Evolutionary conservation across 2,329 filamentous ascomycete genomes (phyloP), one percentile per base, ranked within the genome.

Genomic region (Endothia cerciana): DNA sequence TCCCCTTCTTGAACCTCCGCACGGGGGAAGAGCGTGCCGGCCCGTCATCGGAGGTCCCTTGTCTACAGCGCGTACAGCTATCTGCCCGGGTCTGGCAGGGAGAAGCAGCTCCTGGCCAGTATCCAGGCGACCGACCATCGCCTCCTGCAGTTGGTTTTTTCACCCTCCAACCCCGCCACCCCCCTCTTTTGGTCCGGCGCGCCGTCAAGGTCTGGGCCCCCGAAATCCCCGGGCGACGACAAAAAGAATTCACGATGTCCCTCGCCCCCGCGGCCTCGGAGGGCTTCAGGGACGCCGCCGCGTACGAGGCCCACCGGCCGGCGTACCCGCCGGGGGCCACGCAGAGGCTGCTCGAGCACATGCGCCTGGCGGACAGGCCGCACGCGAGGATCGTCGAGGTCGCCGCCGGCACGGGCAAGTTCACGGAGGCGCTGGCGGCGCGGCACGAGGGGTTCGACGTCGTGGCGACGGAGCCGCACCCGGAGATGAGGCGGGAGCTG

Each of bases 291-390:
- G 82, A 91, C 69, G 89, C 89, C 22, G 74, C 81, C 2, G 80
- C 81, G 28, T 93, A 93, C 75, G 89, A 93, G 73, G 76, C 82
- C 47, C 81, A 92, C 74, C 85, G 91, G 17, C 91, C 91, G 1
- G 86, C 87, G 0, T 93, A 92, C 75, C 83, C 86, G 1, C 70
- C 80, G 0, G 81, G 82, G 64, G 85, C 87, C 4, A 84, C 91
- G 17, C 78, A 85, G 25, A 76, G 78, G 43, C 83, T 93, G 22
- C 82, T 93, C 3, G 71, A 74, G 19, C 79, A 82, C 59, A 78
- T 90, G n/a, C 76, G 79, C 6, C 74, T 92, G 10, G 76, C 80
- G 36, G 81, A 79, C 33, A 72, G 80, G 22, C 61, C 76, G 7
- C 77, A 79, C 56, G 83, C 83, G 17, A 81, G 77, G 55, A 67